These are phyloP conservation scores for Cyclospora cayetanensis DNA, from an alignment of 169 alveolate genomes.

Conservation along the genomic window DNA sequence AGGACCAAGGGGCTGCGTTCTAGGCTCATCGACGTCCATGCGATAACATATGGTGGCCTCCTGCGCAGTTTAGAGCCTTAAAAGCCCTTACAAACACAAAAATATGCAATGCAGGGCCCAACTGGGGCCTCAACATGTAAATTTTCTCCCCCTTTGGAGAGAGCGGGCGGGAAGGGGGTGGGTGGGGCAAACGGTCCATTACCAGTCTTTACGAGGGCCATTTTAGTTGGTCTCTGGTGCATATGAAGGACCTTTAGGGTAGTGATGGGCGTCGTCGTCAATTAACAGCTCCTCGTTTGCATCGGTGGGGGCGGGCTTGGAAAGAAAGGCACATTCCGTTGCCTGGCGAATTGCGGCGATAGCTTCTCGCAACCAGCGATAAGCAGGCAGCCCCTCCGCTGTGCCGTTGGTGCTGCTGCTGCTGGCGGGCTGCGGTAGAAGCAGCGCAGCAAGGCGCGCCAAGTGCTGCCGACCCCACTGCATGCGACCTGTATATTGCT, in stretches of 20 bases:
- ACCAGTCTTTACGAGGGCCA: no score
- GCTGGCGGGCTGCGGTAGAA: slow-evolving; percentile 4
- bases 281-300: not conserved
- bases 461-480: slow-evolving; percentile 55
- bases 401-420: not conserved
- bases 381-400: slow-evolving; percentile 5
- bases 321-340: not conserved
- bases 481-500: not conserved
- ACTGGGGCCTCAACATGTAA: no score
- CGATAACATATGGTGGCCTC: no score
- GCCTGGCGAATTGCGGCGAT: not conserved
- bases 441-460: not conserved
- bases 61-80: no score
- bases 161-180: no score
- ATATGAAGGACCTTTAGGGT: not conserved
- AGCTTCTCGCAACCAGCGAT: slow-evolving; percentile 31
- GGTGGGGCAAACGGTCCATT: no score
- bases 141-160: no score
- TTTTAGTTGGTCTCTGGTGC: not conserved
- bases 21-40: no score
- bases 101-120: no score
- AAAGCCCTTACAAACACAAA: no score
- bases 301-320: not conserved
- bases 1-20: no score
- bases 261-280: no score